Conservation (phyloP, 2,329 filamentous ascomycete species). For the Penicillium verrucosum region DNA sequence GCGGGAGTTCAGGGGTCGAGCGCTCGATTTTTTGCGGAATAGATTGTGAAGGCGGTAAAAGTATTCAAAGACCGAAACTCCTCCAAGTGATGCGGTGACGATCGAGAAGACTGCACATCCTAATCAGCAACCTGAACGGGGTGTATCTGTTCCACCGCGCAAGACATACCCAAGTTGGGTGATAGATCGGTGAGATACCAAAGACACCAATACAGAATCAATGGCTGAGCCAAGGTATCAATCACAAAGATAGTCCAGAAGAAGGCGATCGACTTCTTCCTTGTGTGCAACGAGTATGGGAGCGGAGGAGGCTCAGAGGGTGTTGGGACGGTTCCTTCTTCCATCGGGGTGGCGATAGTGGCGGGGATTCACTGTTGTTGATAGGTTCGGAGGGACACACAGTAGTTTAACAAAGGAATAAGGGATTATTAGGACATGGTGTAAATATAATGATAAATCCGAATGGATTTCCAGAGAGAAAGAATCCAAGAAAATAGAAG, state of each 20-base stretch:
- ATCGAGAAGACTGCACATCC: slow-evolving; percentile 40
- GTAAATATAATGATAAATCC: background rate
- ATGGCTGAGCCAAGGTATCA: slow-evolving; percentile 57
- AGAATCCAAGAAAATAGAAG: background rate
- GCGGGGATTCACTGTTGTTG: slow-evolving; percentile 6
- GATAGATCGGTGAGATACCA: slow-evolving; percentile 56
- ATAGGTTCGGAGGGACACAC: background rate
- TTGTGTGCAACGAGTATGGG: slow-evolving; percentile 53
- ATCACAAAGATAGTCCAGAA: slow-evolving; percentile 61
- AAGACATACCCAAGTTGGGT: slow-evolving; percentile 39
- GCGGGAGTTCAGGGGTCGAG: slow-evolving; percentile 42
- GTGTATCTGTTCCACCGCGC: background rate
- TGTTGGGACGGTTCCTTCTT: slow-evolving; percentile 29
- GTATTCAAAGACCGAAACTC: slow-evolving; percentile 44
- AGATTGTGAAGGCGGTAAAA: slow-evolving; percentile 42
- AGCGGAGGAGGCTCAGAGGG: slow-evolving; percentile 47
- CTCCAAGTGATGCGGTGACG: slow-evolving; percentile 40
- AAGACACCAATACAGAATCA: slow-evolving; percentile 59
- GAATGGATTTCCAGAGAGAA: background rate
- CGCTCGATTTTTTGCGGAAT: slow-evolving; percentile 36
- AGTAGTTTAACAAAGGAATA: background rate
- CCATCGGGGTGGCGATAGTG: slow-evolving; percentile 30
- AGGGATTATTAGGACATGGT: slow-evolving; percentile 10
- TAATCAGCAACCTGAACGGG: slow-evolving; percentile 7
- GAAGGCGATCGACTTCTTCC: slow-evolving; percentile 55